Conservation (phyloP, 78 protist genomes). For the Dictyostelium citrinum region DNA sequence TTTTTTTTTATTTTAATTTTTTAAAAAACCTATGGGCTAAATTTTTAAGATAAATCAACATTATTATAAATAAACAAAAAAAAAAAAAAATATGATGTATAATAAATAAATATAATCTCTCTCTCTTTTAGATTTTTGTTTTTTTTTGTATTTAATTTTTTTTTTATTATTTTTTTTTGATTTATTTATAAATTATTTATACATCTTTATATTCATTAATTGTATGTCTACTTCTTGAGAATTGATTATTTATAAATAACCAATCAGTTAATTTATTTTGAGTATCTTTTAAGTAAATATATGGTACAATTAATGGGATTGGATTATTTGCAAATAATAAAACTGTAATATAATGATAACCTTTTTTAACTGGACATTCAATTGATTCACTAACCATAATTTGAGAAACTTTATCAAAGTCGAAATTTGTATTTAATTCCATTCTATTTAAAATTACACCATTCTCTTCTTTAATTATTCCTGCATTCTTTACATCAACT, state of each 20-base stretch:
- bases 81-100: too few relatives aligned
- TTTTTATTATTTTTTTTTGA: too few relatives aligned
- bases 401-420: slow-evolving; percentile 22
- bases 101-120: too few relatives aligned
- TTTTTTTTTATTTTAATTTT: too few relatives aligned
- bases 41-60: too few relatives aligned
- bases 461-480: slow-evolving; percentile 37
- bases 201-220: slow-evolving; percentile 20
- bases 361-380: slow-evolving; percentile 48
- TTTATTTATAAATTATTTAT: too few relatives aligned
- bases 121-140: not conserved
- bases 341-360: slow-evolving; percentile 37
- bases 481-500: slow-evolving; percentile 60
- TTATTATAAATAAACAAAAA: too few relatives aligned
- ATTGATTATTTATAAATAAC: slow-evolving; percentile 44
- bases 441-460: slow-evolving; percentile 18
- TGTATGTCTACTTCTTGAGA: slow-evolving; percentile 13
- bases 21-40: too few relatives aligned
- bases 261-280: slow-evolving; percentile 48
- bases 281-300: slow-evolving; percentile 18
- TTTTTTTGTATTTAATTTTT: not conserved
- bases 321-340: slow-evolving; percentile 54
- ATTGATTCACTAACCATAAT: slow-evolving; percentile 34
- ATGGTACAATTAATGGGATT: slow-evolving; percentile 50
- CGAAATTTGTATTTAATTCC: slow-evolving; percentile 27